Conservation (phyloP, 306 rosid genomes). For the Malus fusca region DNA sequence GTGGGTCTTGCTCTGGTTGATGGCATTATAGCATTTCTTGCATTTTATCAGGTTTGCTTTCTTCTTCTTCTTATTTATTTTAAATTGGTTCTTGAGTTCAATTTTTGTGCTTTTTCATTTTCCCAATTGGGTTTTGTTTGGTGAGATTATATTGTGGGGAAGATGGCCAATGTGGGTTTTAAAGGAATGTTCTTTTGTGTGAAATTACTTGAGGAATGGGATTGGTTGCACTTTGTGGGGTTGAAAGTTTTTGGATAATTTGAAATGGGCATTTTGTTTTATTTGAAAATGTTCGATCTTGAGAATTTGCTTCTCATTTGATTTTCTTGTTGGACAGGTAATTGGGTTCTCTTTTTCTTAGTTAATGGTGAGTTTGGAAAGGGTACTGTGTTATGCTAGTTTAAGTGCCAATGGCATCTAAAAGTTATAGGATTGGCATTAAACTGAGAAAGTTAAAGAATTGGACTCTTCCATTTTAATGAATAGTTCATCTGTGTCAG, state of each 20-base stretch:
- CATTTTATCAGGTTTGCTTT: conserved; percentile 63
- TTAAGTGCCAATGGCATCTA: neutral
- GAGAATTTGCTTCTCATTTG: neutral
- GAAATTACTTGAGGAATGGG: neutral
- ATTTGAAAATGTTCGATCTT: neutral
- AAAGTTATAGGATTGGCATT: neutral
- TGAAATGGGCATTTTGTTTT: conserved; percentile 10
- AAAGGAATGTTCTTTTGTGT: neutral
- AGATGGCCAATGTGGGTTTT: conserved; percentile 10
- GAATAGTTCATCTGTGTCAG: neutral
- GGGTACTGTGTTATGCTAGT: neutral
- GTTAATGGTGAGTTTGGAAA: conserved; percentile 4
- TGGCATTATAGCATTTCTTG: conserved; percentile 51
- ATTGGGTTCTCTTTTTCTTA: neutral
- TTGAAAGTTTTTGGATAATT: conserved; percentile 5
- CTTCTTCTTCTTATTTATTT: neutral
- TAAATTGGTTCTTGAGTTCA: neutral
- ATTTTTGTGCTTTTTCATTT: neutral
- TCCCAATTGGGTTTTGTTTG: conserved; percentile 1
- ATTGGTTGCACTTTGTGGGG: conserved; percentile 2
- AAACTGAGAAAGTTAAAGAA: neutral
- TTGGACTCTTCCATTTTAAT: neutral
- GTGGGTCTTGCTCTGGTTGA: conserved; percentile 62
- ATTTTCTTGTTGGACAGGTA: conserved; percentile 6
- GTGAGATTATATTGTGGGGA: neutral